Conservation (phyloP, 2,329 filamentous ascomycete species). For the Beauveria rudraprayagi region DNA sequence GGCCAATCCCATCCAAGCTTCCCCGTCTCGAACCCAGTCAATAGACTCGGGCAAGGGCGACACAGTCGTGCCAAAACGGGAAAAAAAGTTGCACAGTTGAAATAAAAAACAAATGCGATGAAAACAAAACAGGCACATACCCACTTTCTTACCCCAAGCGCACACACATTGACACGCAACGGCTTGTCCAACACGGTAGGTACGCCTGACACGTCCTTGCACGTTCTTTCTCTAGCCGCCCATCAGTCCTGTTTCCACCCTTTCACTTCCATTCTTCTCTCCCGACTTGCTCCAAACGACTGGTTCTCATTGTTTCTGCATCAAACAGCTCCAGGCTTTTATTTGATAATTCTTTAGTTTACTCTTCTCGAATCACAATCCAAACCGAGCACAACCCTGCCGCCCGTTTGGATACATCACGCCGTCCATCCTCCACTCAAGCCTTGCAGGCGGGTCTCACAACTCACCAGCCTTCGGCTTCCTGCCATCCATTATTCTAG, state of each 20-base stretch:
- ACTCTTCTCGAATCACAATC: not conserved
- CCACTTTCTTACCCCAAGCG: not conserved
- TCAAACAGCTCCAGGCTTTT: not conserved
- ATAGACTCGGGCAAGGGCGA: conserved; percentile 4
- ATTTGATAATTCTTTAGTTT: not conserved
- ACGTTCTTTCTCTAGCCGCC: conserved; percentile 1
- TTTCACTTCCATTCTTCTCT: not conserved
- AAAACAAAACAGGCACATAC: conserved; percentile 1
- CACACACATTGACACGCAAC: not conserved
- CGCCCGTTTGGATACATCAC: not conserved
- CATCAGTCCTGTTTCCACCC: conserved; percentile 2
- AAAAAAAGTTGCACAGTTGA: not conserved
- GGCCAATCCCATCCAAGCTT: not conserved
- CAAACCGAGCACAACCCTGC: not conserved
- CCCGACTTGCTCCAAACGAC: not conserved
- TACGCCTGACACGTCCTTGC: not conserved
- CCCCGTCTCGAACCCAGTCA: conserved; percentile 4
- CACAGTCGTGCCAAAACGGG: not conserved
- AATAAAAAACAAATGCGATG: not conserved
- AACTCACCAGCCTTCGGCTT: conserved; percentile 9
- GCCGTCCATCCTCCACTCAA: conserved; percentile 1
- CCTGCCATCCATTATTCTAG: conserved; percentile 9
- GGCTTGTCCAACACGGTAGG: not conserved
- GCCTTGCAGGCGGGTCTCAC: conserved; percentile 10
- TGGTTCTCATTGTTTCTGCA: not conserved